Base-by-base conservation (phyloP, 345 rosid genomes). In the Gossypium mustelinum region DNA sequence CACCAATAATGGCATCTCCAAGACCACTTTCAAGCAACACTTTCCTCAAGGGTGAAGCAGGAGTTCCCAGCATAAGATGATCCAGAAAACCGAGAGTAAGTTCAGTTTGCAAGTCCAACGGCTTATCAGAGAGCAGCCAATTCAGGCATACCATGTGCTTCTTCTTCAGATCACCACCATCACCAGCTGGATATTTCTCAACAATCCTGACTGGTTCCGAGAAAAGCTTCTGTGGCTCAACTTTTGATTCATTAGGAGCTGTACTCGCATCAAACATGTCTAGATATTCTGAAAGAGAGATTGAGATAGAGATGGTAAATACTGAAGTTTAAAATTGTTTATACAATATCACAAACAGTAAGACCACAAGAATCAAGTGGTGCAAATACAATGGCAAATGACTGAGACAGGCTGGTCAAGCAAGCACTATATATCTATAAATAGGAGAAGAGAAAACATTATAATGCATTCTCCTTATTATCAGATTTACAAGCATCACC, bases 131-230 rank as follows among this genome's bases (percentile, higher is more conserved):
- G 50, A 91, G 87, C 80, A 95, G 82, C 99, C 98, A 95, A 79
- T 91, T 95, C 56, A 95, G 86, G 86, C 94, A 91, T 27, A 93
- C 88, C 98, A 95, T 95, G 82, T 91, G 89, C 88, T 93, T 93
- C 94, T 89, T 94, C 77, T 86, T 85, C 69, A 87, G 82, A 81
- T 90, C 93, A 78, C 87, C 93, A 72, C 88, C 93, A 72, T 90
- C 91, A 72, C 96, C 90, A 72, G 88, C 93, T 50, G 98, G 94
- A 76, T 91, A 95, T 81, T 89, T 91, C 82, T 93, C 97, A 77
- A 90, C 83, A 61, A 95, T 69, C 80, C 96, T 93, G 73, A 86
- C 73, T 57, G 99, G 98, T 83, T 86, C 73, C 41, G 86, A 82
- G 76, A 95, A 93, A 55, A 95, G 80, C 72, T 86, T 90, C 50